These are phyloP conservation scores for Sphagnum contortum DNA, from an alignment of 225 moss, liverwort and hornwort species.

Conservation along the genomic window DNA sequence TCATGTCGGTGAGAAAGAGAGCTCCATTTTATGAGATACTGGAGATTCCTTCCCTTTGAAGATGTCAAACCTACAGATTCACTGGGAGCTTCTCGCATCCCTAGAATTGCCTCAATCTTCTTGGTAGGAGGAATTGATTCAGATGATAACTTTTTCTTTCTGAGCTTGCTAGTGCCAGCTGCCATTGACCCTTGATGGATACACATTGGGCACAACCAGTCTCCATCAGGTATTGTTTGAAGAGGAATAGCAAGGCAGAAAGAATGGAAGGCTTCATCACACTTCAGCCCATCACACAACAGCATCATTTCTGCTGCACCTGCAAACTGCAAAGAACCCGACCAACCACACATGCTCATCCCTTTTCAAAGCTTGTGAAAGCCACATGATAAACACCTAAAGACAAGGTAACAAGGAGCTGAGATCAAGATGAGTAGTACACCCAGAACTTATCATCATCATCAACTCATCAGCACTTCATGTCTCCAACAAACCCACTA, in stretches of 20 bases:
- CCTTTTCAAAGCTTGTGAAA: slow-evolving; percentile 5
- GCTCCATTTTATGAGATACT: slow-evolving; percentile 82
- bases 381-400: not conserved
- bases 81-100: slow-evolving; percentile 38
- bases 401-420: no score
- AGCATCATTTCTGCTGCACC: slow-evolving; percentile 75
- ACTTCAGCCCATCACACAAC: slow-evolving; percentile 61
- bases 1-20: slow-evolving; percentile 74
- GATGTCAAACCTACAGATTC: no score
- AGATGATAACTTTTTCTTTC: slow-evolving; percentile 28
- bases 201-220: slow-evolving; percentile 81
- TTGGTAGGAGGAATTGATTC: slow-evolving; percentile 43
- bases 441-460: no score
- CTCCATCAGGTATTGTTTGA: slow-evolving; percentile 62
- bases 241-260: slow-evolving; percentile 73
- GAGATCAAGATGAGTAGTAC: not conserved
- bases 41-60: slow-evolving; percentile 18
- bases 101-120: slow-evolving; percentile 47
- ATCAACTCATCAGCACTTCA: no score
- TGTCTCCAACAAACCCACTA: no score
- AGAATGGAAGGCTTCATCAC: slow-evolving; percentile 72
- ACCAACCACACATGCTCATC: not conserved
- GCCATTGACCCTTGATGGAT: slow-evolving; percentile 16
- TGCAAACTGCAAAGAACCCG: slow-evolving; percentile 48
- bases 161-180: slow-evolving; percentile 7